phyloP scores from a whole-genome alignment of 2,329 filamentous ascomycete genomes.

The Akanthomyces lecanii region DNA sequence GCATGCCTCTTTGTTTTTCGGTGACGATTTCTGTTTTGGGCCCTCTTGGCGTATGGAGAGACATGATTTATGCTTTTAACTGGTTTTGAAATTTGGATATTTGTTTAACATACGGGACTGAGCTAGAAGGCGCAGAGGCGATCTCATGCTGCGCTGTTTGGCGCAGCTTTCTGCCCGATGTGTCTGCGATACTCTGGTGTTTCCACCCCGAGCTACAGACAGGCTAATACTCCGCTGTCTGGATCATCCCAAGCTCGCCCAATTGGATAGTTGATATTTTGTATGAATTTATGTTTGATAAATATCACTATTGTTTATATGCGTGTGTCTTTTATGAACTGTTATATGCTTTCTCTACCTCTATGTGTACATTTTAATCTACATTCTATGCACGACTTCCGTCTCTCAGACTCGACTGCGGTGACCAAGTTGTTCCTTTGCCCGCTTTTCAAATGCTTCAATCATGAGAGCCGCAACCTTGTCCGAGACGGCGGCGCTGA shows the following conservation, averaged over 20 bases:
- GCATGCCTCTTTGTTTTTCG: background rate
- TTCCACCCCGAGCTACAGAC: constrained; percentile 16
- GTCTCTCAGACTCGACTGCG: background rate
- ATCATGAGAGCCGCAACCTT: constrained; percentile 87
- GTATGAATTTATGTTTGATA: constrained; percentile 7
- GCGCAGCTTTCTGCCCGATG: background rate
- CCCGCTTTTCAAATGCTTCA: constrained; percentile 83
- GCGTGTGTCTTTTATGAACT: background rate
- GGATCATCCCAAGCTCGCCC: constrained; percentile 1
- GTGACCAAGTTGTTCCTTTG: constrained; percentile 42
- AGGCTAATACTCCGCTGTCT: background rate
- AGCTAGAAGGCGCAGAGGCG: constrained; percentile 12
- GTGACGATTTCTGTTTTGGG: background rate
- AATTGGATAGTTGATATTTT: constrained; percentile 1
- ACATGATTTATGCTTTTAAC: background rate
- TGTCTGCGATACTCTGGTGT: constrained; percentile 15
- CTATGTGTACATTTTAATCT: background rate
- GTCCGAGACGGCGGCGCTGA: constrained; percentile 77
- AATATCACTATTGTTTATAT: background rate
- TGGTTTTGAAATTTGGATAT: background rate
- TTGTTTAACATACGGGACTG: constrained; percentile 4
- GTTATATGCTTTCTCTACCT: background rate
- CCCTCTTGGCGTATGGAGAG: background rate
- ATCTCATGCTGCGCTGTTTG: constrained; percentile 2
- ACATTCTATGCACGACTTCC: background rate